Evolutionary conservation across 1,139 yeast genomes (phyloP), one percentile per base, ranked within the genome.

Genomic region (Pichia sp.): DNA sequence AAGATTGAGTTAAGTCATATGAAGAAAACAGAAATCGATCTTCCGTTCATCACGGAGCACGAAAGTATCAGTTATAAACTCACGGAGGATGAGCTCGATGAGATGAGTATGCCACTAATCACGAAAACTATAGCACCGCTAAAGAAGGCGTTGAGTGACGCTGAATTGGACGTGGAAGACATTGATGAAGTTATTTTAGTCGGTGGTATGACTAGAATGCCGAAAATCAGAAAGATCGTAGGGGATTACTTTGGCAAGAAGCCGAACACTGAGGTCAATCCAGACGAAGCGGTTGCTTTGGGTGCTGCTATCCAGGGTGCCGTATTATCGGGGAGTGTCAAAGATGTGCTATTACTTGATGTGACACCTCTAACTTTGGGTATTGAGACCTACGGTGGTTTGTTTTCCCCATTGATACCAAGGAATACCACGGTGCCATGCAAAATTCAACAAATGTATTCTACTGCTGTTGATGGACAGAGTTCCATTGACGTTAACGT

Each of bases 261-360:
- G 35, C 85, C 87, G 16, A 78, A 73, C 44, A 72, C 78, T 2
- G 68, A 72, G 2, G 82, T 82, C 3, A 82, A 82, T 48, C 93
- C 93, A 1, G 93, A 82, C 55, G 93, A 82, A 56, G 88, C 91
- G 0, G 93, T 82, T 13, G 91, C 91, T 1, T 56, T 82, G 30
- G 93, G 93, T 39, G 93, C 93, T 5, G 91, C 91, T 3, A 81
- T 82, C 41, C 93, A 81, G 58, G 91, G 87, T 18, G 88, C 86
- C 19, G 77, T 81, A 6, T 60, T 81, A 23, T 74, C 85, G 2
- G 91, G 91, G 4, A 80, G 77, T 42, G 68, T 69, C 16, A 75
- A 72, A 51, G 76, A 82, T 53, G 91, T 82, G n/a, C 68, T 82
- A 18, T 59, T 82, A 35, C 59, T 82, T 28, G 93, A 82, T 60